Conservation (phyloP, 345 rosid genomes). For the Linum usitatissimum region DNA sequence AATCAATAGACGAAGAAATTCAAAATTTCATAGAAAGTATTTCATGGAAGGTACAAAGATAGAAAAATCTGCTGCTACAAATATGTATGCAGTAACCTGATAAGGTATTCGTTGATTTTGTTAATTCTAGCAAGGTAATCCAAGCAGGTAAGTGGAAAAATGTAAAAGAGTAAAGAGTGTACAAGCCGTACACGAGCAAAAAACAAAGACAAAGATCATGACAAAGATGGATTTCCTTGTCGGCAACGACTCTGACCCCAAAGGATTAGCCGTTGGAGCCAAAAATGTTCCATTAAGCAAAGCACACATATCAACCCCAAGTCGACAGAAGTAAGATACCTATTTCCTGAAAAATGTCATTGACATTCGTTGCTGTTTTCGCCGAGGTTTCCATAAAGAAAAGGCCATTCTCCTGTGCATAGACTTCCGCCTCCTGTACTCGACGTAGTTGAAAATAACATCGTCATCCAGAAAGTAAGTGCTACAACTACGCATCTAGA, state of each 20-base stretch:
- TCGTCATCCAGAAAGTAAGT: neutral
- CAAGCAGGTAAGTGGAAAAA: too few species aligned
- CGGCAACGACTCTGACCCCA: too few species aligned
- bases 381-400: constrained; percentile 88
- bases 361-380: constrained; percentile 61
- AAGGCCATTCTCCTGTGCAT: constrained; percentile 69
- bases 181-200: too few species aligned
- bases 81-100: neutral
- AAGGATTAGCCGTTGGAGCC: too few species aligned
- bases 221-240: too few species aligned
- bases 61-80: neutral
- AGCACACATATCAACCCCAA: neutral
- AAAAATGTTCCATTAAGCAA: too few species aligned
- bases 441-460: neutral
- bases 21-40: neutral
- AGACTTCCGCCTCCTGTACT: constrained; percentile 60
- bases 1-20: neutral
- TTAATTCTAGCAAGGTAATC: too few species aligned
- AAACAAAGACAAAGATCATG: too few species aligned
- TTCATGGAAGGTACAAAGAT: neutral
- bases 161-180: too few species aligned
- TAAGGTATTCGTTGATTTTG: too few species aligned
- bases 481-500: neutral
- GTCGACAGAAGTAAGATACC: constrained; percentile 26
- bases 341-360: constrained; percentile 68